These are phyloP conservation scores for Simmondsia chinensis DNA, from an alignment of 148 eudicot genomes.

Conservation along the genomic window DNA sequence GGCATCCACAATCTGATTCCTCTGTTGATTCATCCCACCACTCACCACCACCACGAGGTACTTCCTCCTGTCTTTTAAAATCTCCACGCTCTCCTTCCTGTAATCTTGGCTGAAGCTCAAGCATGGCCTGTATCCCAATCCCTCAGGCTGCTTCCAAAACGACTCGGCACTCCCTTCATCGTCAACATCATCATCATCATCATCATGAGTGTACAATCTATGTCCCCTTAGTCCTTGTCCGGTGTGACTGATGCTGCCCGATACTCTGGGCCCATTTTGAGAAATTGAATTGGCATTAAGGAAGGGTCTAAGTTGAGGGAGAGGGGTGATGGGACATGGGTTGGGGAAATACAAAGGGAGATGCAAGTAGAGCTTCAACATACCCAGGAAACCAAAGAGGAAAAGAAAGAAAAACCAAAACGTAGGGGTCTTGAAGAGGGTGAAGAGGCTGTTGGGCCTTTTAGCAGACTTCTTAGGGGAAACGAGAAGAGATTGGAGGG, in stretches of 20 bases:
- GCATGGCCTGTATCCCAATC: constrained; percentile 64
- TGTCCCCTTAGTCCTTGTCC: too few species aligned
- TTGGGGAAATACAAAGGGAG: constrained; percentile 26
- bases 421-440: constrained; percentile 23
- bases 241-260: too few species aligned
- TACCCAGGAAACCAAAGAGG: constrained; percentile 39
- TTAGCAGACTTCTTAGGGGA: constrained; percentile 41
- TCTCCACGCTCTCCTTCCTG: constrained; percentile 12
- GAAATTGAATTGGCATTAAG: too few species aligned
- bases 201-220: too few species aligned
- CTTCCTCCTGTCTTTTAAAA: constrained; percentile 38
- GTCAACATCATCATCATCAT: constrained; percentile 1
- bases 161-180: constrained; percentile 16
- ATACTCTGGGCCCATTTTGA: too few species aligned
- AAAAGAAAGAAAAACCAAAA: constrained; percentile 35
- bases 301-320: too few species aligned
- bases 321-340: constrained; percentile 36
- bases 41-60: constrained; percentile 83
- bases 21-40: constrained; percentile 95
- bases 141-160: constrained; percentile 84
- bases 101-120: constrained; percentile 58
- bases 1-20: constrained; percentile 98
- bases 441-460: not conserved
- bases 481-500: constrained; percentile 45
- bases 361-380: constrained; percentile 34